A percentile compares a stretch with the other conserved stretches of the same genome.
These are phyloP conservation scores for Xylaria sp. DNA, from an alignment of 2,329 filamentous ascomycete species.

Conservation along the genomic window DNA sequence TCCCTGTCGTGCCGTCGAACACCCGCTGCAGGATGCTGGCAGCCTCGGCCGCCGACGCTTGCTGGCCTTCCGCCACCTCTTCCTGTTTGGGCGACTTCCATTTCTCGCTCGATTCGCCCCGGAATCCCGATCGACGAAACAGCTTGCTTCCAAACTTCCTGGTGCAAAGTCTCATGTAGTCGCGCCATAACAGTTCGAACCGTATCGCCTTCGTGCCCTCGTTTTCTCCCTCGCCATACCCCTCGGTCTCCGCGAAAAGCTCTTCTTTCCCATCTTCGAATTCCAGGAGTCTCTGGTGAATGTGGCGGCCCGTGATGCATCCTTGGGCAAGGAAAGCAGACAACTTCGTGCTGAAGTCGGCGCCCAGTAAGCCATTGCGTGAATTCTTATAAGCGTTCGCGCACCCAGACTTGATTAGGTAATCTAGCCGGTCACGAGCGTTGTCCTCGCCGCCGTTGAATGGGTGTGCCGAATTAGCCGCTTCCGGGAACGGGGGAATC, in stretches of 20 bases:
- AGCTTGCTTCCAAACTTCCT: conserved; percentile 68
- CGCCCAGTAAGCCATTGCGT: conserved; percentile 70
- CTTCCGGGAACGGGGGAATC: conserved; percentile 56
- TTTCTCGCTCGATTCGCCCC: conserved; percentile 45
- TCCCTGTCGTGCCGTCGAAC: conserved; percentile 69
- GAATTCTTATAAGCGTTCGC: conserved; percentile 70
- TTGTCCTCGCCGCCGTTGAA: conserved; percentile 69
- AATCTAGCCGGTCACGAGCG: conserved; percentile 59
- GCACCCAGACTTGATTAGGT: conserved; percentile 63
- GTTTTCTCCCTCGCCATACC: conserved; percentile 72
- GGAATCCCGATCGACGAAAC: conserved; percentile 68
- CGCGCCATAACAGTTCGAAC: conserved; percentile 76
- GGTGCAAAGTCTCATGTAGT: conserved; percentile 79
- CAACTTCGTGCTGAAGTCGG: conserved; percentile 75
- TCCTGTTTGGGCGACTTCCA: conserved; percentile 52
- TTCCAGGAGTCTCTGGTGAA: conserved; percentile 67
- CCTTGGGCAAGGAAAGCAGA: conserved; percentile 75
- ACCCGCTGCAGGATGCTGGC: conserved; percentile 58
- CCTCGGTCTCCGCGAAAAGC: conserved; percentile 45
- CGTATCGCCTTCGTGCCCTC: conserved; percentile 70
- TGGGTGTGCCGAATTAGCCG: conserved; percentile 62
- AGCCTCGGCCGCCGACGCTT: conserved; percentile 48
- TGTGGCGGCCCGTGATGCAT: conserved; percentile 71
- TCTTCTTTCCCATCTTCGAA: conserved; percentile 67
- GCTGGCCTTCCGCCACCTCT: conserved; percentile 39